Base-by-base conservation (phyloP, 805 yeast genomes). In the Zygotorulaspora florentina region DNA sequence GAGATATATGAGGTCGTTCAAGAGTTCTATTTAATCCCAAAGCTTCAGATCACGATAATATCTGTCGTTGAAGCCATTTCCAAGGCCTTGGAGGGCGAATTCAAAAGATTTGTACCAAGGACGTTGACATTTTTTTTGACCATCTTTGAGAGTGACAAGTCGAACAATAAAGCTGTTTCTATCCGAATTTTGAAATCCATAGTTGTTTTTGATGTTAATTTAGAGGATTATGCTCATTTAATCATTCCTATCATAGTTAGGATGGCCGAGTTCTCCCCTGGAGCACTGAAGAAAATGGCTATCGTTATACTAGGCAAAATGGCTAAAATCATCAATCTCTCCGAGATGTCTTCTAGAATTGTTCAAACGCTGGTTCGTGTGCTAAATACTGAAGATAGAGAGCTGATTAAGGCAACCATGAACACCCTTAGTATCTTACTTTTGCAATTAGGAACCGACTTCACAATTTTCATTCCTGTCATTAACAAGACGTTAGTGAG, bases 281-380 rank as follows among this genome's bases (percentile, higher is more conserved):
- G 69, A 2, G 69, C 70, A 12, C 72, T 91, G 28, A 71, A 87
- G 45, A 77, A 75, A 46, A 81, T 86, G 36, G 89, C 97, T 0
- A 82, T 93, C 45, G 83, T 83, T 39, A 81, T 96, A 0, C 72
- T 93, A 35, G 96, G 96, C 0, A 84, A 85, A 56, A 65, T 93
- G 23, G 81, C 96, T 1, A 81, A 80, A 54, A 76, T 73, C 31
- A 83, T 91, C 3, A 76, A 80, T 49, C 68, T 93, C 45, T 81
- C 80, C 46, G 98, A 91, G 54, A 84, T 89, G 87, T 83, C 96
- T 0, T 85, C 96, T 1, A 73, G 96, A 51, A 85, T 93, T 41
- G 79, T 93, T 23, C 97, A 91, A 55, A 91, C 97, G 0, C 65
- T 93, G 10, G 67, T 90, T 7, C 69, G 97, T 45, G 83, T 88